Evolutionary conservation across 495 filamentous ascomycete species (phyloP).

Genomic region (Neurospora tetrasperma): DNA sequence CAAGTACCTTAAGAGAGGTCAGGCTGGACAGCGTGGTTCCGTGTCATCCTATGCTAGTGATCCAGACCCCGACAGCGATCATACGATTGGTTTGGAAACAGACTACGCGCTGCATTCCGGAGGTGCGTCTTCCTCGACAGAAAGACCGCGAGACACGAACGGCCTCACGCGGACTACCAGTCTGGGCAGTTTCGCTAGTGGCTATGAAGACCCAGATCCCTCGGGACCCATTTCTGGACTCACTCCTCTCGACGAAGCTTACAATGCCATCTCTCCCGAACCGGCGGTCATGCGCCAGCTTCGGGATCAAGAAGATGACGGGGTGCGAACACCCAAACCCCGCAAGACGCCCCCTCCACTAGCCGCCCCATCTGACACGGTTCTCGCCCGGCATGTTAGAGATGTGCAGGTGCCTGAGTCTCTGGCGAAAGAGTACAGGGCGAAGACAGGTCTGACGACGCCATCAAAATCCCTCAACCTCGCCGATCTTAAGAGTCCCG

Average conservation of each 20-base stretch:
- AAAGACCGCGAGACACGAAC: slow-evolving; percentile 43
- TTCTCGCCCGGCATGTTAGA: slow-evolving; percentile 75
- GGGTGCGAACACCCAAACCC: slow-evolving; percentile 38
- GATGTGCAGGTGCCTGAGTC: slow-evolving; percentile 87
- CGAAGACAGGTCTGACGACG: slow-evolving; percentile 43
- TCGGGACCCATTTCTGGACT: slow-evolving; percentile 28
- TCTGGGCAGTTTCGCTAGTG: slow-evolving; percentile 90
- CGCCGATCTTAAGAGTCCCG: slow-evolving; percentile 40
- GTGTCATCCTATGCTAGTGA: slow-evolving; percentile 60
- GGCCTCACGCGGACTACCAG: slow-evolving; percentile 70
- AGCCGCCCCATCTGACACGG: slow-evolving; percentile 69
- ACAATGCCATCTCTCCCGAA: slow-evolving; percentile 26
- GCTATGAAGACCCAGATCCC: slow-evolving; percentile 66
- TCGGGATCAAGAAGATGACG: slow-evolving; percentile 14
- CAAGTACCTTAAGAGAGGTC: slow-evolving; percentile 61
- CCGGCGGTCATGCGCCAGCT: slow-evolving; percentile 10
- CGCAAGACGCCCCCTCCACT: slow-evolving; percentile 36
- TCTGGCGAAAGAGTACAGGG: slow-evolving; percentile 71
- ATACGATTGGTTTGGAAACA: slow-evolving; percentile 54
- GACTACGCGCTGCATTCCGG: slow-evolving; percentile 82
- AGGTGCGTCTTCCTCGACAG: slow-evolving; percentile 55
- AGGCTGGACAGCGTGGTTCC: slow-evolving; percentile 69
- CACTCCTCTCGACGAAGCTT: slow-evolving; percentile 40
- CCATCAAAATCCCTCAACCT: slow-evolving; percentile 42
- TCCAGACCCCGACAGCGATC: slow-evolving; percentile 53